A percentile compares a stretch with the other conserved stretches of the same genome.
Conservation (phyloP, 2,329 filamentous ascomycete species). For the Venturia nashicola region DNA sequence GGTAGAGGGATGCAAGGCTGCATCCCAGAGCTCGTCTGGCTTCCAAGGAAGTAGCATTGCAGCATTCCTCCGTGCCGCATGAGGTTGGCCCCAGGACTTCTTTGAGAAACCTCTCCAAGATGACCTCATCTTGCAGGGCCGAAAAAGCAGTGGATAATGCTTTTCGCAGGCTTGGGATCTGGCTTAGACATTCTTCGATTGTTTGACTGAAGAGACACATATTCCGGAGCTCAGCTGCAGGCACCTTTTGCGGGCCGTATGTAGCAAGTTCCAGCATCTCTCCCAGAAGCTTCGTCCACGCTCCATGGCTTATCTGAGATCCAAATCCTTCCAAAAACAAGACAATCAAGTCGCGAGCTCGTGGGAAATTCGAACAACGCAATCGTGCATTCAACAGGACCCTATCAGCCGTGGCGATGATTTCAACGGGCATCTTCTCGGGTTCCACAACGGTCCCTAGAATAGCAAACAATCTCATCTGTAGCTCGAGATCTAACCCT, state of each 20-base stretch:
- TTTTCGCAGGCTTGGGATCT: neutral
- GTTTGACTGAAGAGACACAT: neutral
- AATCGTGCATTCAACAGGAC: neutral
- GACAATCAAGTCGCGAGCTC: neutral
- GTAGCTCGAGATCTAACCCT: slow-evolving; percentile 1
- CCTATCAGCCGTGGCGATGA: neutral
- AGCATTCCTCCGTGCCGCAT: neutral
- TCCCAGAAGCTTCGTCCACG: neutral
- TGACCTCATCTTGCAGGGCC: neutral
- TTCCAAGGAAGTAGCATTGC: slow-evolving; percentile 1
- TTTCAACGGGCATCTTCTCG: neutral
- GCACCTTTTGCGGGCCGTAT: neutral
- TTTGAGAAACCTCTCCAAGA: neutral
- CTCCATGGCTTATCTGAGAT: neutral
- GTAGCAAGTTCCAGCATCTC: neutral
- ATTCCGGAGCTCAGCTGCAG: neutral
- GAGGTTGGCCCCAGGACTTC: neutral
- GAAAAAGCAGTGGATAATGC: neutral
- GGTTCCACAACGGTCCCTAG: neutral
- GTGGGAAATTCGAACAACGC: neutral
- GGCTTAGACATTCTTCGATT: neutral
- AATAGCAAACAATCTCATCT: neutral
- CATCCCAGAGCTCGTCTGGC: neutral
- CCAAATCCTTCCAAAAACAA: neutral
- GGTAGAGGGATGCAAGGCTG: neutral